phyloP scores from a whole-genome alignment of 106 monocot species.

The Phalaenopsis equestris region DNA sequence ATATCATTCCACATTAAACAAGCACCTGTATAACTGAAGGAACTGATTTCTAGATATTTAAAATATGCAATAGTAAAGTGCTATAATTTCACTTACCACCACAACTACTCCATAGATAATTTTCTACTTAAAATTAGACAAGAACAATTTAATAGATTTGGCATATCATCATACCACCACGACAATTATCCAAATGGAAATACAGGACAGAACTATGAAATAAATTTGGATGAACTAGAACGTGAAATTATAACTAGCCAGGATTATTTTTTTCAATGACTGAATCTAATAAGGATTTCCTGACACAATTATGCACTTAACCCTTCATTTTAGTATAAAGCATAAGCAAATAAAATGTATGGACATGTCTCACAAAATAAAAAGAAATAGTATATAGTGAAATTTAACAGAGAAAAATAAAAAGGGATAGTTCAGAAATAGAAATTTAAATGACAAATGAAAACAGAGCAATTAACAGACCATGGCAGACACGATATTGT shows the following conservation, averaged over 20 bases:
- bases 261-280: not conserved
- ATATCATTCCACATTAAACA: not conserved
- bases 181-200: not conserved
- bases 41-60: not conserved
- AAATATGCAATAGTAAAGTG: no score
- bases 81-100: no score
- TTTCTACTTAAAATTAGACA: not conserved
- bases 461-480: not conserved
- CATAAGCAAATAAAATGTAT: not conserved
- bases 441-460: not conserved
- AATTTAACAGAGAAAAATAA: not conserved
- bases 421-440: not conserved
- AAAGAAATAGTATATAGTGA: not conserved
- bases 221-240: not conserved
- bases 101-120: not conserved
- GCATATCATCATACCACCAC: not conserved
- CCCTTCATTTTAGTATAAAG: not conserved
- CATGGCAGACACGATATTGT: constrained; percentile 1
- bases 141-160: not conserved
- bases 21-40: not conserved
- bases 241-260: not conserved
- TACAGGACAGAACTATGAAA: not conserved
- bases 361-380: not conserved
- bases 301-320: not conserved
- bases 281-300: not conserved